Percentiles rank a stretch among this genome's conserved stretches.
phyloP scores from a whole-genome alignment of 106 monocot species.

The Xerophyta viscosa region DNA sequence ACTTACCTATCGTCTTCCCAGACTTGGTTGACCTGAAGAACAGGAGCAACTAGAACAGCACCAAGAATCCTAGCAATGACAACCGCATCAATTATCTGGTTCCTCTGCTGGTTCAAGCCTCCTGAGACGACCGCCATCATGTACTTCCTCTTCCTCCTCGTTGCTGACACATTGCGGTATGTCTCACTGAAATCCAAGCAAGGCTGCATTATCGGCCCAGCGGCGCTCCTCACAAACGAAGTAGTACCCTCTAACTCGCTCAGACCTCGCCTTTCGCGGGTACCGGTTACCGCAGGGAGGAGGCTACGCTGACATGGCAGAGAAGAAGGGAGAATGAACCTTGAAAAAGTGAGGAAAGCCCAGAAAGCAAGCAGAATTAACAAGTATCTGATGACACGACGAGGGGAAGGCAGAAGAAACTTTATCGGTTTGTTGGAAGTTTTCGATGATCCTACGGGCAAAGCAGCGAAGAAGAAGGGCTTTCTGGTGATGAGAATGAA shows the following conservation, averaged over 20 bases:
- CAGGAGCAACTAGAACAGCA: constrained; percentile 36
- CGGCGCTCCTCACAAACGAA: constrained; percentile 1
- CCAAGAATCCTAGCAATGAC: constrained; percentile 38
- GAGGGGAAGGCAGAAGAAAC: constrained; percentile 11
- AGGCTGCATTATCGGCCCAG: constrained; percentile 5
- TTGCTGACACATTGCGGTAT: constrained; percentile 6
- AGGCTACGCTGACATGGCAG: not conserved
- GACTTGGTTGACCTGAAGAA: constrained; percentile 49
- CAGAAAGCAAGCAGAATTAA: constrained; percentile 18
- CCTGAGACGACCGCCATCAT: constrained; percentile 49
- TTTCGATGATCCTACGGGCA: too few relatives aligned
- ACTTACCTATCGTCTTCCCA: constrained; percentile 58
- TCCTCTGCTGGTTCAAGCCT: constrained; percentile 50
- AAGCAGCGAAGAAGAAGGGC: too few relatives aligned
- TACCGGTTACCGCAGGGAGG: not conserved
- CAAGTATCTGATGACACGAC: constrained; percentile 7
- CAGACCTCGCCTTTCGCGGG: too few relatives aligned
- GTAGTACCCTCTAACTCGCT: too few relatives aligned
- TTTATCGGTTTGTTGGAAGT: not conserved
- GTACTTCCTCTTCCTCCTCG: constrained; percentile 8
- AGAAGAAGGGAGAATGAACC: constrained; percentile 12
- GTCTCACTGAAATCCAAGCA: constrained; percentile 29
- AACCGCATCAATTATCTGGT: constrained; percentile 55
- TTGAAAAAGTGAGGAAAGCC: constrained; percentile 15
- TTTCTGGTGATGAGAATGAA: too few relatives aligned